Percentiles rank a stretch among this genome's conserved stretches.
These are phyloP conservation scores for Novymonas esmeraldas DNA, from an alignment of 208 protist species.

Conservation along the genomic window DNA sequence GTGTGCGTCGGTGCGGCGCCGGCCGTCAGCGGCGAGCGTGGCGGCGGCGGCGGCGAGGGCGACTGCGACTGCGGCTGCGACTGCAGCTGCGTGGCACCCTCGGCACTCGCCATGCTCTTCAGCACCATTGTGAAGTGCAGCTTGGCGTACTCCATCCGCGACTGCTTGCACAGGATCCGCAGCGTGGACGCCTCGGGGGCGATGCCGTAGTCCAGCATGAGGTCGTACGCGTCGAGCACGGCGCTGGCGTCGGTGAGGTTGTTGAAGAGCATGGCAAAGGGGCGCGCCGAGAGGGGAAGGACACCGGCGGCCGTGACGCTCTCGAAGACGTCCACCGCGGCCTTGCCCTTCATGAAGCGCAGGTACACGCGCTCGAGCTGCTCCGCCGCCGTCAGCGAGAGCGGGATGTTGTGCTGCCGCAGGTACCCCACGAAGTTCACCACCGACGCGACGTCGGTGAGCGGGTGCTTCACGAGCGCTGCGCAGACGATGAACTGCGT, in stretches of 20 bases:
- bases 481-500: slow-evolving; percentile 49
- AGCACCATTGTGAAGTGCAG: slow-evolving; percentile 69
- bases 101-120: slow-evolving; percentile 25
- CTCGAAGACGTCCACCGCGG: slow-evolving; percentile 62
- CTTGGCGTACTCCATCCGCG: slow-evolving; percentile 60
- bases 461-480: slow-evolving; percentile 61
- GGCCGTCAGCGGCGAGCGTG: slow-evolving; percentile 17
- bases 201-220: slow-evolving; percentile 90
- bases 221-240: slow-evolving; percentile 83
- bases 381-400: slow-evolving; percentile 48
- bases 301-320: slow-evolving; percentile 61
- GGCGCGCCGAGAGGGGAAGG: slow-evolving; percentile 63
- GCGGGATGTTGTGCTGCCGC: slow-evolving; percentile 34
- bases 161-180: slow-evolving; percentile 85
- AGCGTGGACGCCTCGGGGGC: slow-evolving; percentile 71
- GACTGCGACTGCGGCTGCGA: slow-evolving; percentile 8
- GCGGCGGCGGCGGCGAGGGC: slow-evolving; percentile 19
- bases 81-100: background rate
- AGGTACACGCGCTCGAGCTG: slow-evolving; percentile 69
- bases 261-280: slow-evolving; percentile 91
- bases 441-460: slow-evolving; percentile 36
- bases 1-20: background rate
- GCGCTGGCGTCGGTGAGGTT: slow-evolving; percentile 38
- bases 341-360: slow-evolving; percentile 75
- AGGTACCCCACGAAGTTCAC: slow-evolving; percentile 53